phyloP scores from a whole-genome alignment of 75 land plant genomes.

The Isoetes taiwanensis region DNA sequence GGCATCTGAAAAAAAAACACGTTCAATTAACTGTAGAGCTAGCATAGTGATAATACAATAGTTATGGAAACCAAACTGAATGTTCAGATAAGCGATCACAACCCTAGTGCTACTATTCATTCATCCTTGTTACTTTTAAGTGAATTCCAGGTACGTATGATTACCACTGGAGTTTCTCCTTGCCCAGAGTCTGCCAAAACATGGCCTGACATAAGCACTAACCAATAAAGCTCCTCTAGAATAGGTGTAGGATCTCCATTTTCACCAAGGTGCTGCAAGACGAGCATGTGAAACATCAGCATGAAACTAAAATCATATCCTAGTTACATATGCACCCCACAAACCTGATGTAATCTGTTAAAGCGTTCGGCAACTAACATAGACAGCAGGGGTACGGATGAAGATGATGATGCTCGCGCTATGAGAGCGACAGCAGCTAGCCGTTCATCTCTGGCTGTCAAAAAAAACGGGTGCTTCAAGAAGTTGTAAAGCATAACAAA shows the following conservation, averaged over 20 bases:
- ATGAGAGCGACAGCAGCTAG: constrained; percentile 74
- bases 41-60: too few species aligned
- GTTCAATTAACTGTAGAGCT: too few species aligned
- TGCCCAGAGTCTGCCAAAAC: constrained; percentile 82
- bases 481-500: not conserved
- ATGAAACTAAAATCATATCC: not conserved
- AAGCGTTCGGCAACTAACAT: constrained; percentile 55
- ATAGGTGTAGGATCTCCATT: constrained; percentile 38
- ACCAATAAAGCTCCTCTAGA: constrained; percentile 83
- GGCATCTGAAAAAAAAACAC: not conserved
- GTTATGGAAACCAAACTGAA: too few species aligned
- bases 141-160: too few species aligned
- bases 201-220: constrained; percentile 69
- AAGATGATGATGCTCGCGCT: constrained; percentile 58
- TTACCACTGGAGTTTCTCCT: constrained; percentile 86
- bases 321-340: not conserved
- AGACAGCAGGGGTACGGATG: constrained; percentile 49
- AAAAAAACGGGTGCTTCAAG: not conserved
- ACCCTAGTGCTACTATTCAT: too few species aligned
- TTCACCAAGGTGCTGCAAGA: constrained; percentile 34
- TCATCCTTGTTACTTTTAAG: too few species aligned
- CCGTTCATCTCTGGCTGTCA: constrained; percentile 83
- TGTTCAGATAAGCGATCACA: too few species aligned
- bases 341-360: constrained; percentile 55
- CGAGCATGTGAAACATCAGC: not conserved